Conservation (phyloP, 2,329 filamentous ascomycete species). For the Xylaria sp. region DNA sequence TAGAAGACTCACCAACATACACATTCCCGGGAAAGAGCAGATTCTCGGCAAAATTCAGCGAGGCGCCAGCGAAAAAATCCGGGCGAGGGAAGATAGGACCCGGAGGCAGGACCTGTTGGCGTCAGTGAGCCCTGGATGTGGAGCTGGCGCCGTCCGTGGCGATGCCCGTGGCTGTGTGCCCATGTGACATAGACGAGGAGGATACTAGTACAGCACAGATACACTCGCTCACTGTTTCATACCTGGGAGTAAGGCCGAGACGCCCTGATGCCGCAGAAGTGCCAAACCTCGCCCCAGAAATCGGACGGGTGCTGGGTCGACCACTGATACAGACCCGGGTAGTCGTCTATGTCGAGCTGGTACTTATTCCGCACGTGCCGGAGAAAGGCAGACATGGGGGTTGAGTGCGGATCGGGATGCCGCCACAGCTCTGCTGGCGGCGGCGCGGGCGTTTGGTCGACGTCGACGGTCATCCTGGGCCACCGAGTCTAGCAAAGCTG, state of each 20-base stretch:
- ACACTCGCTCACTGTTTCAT: constrained; percentile 10
- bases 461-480: constrained; percentile 42
- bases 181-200: background rate
- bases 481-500: background rate
- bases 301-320: constrained; percentile 78
- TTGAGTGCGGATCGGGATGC: constrained; percentile 73
- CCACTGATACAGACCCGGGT: constrained; percentile 85
- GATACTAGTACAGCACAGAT: background rate
- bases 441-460: constrained; percentile 38
- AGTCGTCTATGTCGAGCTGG: constrained; percentile 69
- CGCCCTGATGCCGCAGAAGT: constrained; percentile 80
- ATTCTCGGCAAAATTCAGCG: constrained; percentile 95
- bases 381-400: constrained; percentile 78
- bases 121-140: constrained; percentile 27
- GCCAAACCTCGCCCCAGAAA: constrained; percentile 91
- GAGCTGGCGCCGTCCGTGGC: background rate
- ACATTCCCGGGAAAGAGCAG: constrained; percentile 79
- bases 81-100: constrained; percentile 86
- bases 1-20: constrained; percentile 65
- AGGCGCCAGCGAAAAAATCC: constrained; percentile 81
- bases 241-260: constrained; percentile 72
- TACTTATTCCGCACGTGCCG: constrained; percentile 75
- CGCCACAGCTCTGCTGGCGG: constrained; percentile 74
- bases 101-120: constrained; percentile 71
- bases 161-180: constrained; percentile 9